Base-by-base conservation (phyloP, 306 rosid species). In the Cercis canadensis region DNA sequence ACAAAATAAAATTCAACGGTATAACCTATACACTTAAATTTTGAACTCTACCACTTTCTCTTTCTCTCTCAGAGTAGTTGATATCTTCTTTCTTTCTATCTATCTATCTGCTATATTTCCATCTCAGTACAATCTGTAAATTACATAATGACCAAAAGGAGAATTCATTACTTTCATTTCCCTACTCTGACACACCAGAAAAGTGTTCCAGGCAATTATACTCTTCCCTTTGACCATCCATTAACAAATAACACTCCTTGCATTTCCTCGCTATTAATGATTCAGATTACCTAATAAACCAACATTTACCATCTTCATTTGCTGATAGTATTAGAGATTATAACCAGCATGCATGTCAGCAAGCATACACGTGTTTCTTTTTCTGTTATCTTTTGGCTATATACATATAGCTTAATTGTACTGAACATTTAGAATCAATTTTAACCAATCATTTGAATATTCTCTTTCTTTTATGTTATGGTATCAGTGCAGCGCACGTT, bases 161-260 rank as follows among this genome's bases (percentile, higher is more conserved):
- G 88, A 76, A 62, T 77, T 82, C 85, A 89, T 86, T 75, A 84
- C 81, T 79, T 83, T 89, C 75, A 82, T 87, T 84, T 84, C 68
- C 83, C 76, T 56, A 41, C 78, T 73, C 84, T 80, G 86, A 80
- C 84, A 83, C 88, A 77, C 59, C 64, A 69, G 56, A 73, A 81
- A 88, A 75, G 40, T 75, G 81, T 88, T 86, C 66, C 90, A 86
- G 89, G 76, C 80, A 86, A 83, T 87, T 72, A 79, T 81, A 78
- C 83, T 71, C 78, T 80, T 76, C 80, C 75, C 89, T 89, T 92
- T 89, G 95, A 92, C 98, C 89, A 65, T 44, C 63, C 72, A 39
- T 77, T 68, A 29, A 71, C 46, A 75, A 72, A 12, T 58, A 57
- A 18, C 51, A 46, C 67, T 54, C 69, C 44, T 66, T 69, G 47